Base-by-base conservation (phyloP, 495 filamentous ascomycete genomes). In the Xylona heveae region DNA sequence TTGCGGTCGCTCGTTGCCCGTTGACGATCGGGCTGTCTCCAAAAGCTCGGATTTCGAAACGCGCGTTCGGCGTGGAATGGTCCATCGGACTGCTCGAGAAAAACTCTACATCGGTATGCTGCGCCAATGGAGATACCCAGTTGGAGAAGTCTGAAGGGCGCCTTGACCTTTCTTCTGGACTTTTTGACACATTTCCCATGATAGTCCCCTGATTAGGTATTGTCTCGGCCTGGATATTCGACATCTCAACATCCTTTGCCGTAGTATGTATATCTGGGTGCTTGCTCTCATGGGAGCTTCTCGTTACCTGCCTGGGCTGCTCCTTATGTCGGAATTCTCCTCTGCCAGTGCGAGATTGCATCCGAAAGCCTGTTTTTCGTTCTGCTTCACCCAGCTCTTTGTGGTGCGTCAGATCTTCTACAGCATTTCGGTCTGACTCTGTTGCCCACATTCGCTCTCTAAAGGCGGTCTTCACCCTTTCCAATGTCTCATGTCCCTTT, bases 11-110 rank as follows among this genome's bases (percentile, higher is more conserved):
- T n/a, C n/a, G n/a, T n/a, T n/a, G n/a, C n/a, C n/a, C n/a, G 9
- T 31, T 26, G 5, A 42, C 41, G 4, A 33, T 40, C 10, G 35
- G 19, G 24, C 33, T 22, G 19, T 30, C 35, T 12, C 34, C 34
- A n/a, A 38, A 28, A 25, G 27, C 24, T 31, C 24, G 38, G 8
- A 34, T 16, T 3, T 20, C 35, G 28, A 38, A 38, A 8, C 28
- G 35, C 4, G 23, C 34, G 24, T 33, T 33, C 9, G 51, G 51
- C 6, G 52, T 55, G 9, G 52, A 55, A 19, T 42, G 41, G 10
- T 35, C 46, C 4, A 42, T 18, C 6, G 50, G 52, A 30, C 44
- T 50, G 19, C 44, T 52, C 6, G 52, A 47, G 13, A 55, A 43
- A 3, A 38, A 16, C 12, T 34, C 31, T 2, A 34, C 15, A 24